Conservation (phyloP, 208 protist species). For the Blechomonas ayalai region DNA sequence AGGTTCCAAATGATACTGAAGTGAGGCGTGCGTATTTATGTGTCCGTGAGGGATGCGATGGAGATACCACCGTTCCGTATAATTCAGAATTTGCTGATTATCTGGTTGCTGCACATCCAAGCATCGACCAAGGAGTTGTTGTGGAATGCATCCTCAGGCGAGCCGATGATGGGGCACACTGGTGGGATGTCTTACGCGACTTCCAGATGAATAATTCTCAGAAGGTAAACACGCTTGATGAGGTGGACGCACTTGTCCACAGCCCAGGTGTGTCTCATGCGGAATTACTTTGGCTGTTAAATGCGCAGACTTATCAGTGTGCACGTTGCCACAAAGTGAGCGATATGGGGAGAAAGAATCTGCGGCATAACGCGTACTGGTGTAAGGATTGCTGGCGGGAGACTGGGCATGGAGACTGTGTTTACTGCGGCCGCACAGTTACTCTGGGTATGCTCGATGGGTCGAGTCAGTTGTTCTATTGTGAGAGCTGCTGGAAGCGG, state of each 20-base stretch:
- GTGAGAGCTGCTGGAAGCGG: constrained; percentile 66
- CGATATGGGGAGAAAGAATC: constrained; percentile 53
- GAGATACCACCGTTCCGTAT: constrained; percentile 33
- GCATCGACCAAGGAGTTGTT: constrained; percentile 26
- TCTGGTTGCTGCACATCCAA: constrained; percentile 31
- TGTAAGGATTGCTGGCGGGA: constrained; percentile 77
- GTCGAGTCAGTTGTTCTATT: constrained; percentile 67
- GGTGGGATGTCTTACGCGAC: constrained; percentile 74
- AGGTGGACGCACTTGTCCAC: constrained; percentile 64
- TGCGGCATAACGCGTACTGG: constrained; percentile 57
- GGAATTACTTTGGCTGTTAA: constrained; percentile 73
- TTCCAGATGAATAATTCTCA: constrained; percentile 14
- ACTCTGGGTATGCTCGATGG: constrained; percentile 53
- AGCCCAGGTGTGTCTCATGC: constrained; percentile 47
- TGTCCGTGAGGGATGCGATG: constrained; percentile 18
- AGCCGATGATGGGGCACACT: constrained; percentile 69
- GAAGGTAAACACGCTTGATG: constrained; percentile 19
- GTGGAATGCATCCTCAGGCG: constrained; percentile 61
- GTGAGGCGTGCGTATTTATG: constrained; percentile 34
- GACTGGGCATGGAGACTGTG: constrained; percentile 77
- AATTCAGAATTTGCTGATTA: constrained; percentile 69
- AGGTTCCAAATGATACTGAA: constrained; percentile 15
- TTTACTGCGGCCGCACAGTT: constrained; percentile 60
- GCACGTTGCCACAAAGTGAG: constrained; percentile 68
- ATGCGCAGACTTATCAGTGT: constrained; percentile 54